Evolutionary conservation across 129 eudicot genomes (phyloP), one percentile per base, ranked within the genome.

Genomic region (Cynara cardunculus): DNA sequence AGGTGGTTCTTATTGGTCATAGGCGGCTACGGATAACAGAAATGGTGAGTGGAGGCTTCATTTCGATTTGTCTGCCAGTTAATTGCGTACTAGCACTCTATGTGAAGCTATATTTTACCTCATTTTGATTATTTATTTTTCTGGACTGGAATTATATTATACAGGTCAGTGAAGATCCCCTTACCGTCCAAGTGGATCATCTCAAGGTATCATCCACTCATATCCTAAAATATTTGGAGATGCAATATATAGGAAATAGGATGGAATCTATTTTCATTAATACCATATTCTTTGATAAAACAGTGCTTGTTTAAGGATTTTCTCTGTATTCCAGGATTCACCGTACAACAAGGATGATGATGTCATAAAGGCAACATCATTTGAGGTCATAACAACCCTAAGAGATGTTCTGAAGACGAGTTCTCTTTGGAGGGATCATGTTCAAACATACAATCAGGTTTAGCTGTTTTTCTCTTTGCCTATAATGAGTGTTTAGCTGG

Each of bases 381-480:
- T 90, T 87, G 99, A 96, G 88, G 97, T 92, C 71, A 91, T 96
- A 84, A 81, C 98, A 82, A 96, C 98, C 32, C 82, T 96, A 61
- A 85, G 93, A 81, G 99, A 96, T 88, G 93, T 92, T 84, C 72
- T 96, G 76, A 93, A 96, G 87, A 89, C 90, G 73, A 92, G 97
- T 87, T 90, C 99, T 7, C 97, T 96, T 49, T 96, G 99, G 99
- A 85, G 97, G 83, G 99, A 96, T 91, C 99, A 96, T 72, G 99
- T 90, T 59, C 95, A 91, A 79, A 96, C 97, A 21, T 96, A 96
- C 81, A 92, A 86, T 73, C 97, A 96, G 95, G 99, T 94, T 56
- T 62, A 69, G 77, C 27, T 31, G 4, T 83, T 10, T 73, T 24
- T 35, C 9, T 61, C 68, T 4, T 19, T n/a, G 24, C 25, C 66